Evolutionary conservation across 164 flowering plant species (phyloP).

Genomic region (Protea cynaroides): DNA sequence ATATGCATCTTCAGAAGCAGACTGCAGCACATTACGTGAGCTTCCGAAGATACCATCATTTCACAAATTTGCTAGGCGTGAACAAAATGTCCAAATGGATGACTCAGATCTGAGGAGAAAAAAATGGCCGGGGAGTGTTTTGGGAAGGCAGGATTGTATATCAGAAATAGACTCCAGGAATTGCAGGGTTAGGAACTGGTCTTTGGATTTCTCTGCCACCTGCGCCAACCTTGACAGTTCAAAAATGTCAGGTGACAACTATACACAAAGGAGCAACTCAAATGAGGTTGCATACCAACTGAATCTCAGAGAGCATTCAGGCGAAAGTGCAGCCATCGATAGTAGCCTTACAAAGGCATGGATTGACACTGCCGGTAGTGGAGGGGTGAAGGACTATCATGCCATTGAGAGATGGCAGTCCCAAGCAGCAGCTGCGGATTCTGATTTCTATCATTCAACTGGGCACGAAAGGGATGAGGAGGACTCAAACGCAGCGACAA

Average conservation of each 20-base stretch:
- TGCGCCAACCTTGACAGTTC: constrained; percentile 70
- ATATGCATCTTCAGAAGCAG: constrained; percentile 73
- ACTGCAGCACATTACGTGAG: constrained; percentile 38
- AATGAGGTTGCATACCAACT: constrained; percentile 56
- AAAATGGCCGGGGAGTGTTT: constrained; percentile 65
- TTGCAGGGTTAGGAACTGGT: constrained; percentile 93
- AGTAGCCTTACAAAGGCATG: constrained; percentile 78
- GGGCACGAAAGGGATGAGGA: constrained; percentile 66
- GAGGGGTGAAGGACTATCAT: constrained; percentile 73
- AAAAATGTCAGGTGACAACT: constrained; percentile 62
- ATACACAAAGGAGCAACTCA: constrained; percentile 68
- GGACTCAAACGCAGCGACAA: constrained; percentile 53
- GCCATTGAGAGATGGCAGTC: constrained; percentile 98
- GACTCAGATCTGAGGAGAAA: constrained; percentile 56
- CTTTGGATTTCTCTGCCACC: constrained; percentile 90
- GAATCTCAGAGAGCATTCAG: constrained; percentile 77
- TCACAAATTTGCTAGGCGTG: constrained; percentile 92
- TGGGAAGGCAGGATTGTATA: constrained; percentile 80
- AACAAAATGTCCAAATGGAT: constrained; percentile 78
- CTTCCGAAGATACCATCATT: constrained; percentile 98
- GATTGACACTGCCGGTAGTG: constrained; percentile 82
- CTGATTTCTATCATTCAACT: constrained; percentile 41
- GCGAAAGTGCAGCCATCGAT: constrained; percentile 81
- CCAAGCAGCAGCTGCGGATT: constrained; percentile 86
- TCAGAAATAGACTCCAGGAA: constrained; percentile 97